These are phyloP conservation scores for Podila horticola DNA, from an alignment of 192 early-diverging fungal species.

Conservation along the genomic window DNA sequence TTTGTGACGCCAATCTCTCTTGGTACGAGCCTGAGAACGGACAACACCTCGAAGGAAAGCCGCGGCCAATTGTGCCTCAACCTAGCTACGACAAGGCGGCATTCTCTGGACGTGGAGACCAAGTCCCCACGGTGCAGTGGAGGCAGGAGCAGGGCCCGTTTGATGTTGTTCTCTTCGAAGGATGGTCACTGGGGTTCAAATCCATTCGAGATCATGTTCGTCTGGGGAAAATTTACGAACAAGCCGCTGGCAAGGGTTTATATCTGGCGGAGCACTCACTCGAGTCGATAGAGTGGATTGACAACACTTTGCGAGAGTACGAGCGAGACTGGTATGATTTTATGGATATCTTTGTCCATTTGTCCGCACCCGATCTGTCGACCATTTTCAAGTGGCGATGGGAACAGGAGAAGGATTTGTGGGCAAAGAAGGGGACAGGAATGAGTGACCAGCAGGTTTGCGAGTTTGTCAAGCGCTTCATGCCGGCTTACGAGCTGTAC, in stretches of 20 bases:
- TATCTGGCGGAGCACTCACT: conserved; percentile 52
- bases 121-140: conserved; percentile 71
- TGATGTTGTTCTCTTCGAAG: conserved; percentile 92
- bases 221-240: conserved; percentile 29
- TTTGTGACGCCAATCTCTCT: conserved; percentile 46
- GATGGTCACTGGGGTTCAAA: conserved; percentile 93
- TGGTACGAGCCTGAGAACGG: background rate
- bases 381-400: conserved; percentile 88
- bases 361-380: conserved; percentile 67
- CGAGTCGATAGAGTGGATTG: conserved; percentile 55
- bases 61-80: conserved; percentile 52
- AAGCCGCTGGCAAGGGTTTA: conserved; percentile 4
- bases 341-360: conserved; percentile 82
- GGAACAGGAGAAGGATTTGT: conserved; percentile 83
- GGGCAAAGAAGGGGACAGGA: conserved; percentile 58
- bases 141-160: conserved; percentile 58
- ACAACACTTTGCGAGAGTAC: conserved; percentile 62
- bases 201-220: conserved; percentile 44
- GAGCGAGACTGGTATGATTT: conserved; percentile 69
- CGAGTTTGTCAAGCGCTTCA: conserved; percentile 88
- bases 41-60: background rate
- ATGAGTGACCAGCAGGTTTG: conserved; percentile 80
- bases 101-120: conserved; percentile 82
- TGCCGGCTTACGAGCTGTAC: conserved; percentile 86
- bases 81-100: conserved; percentile 88